Conservation (phyloP, 2,329 filamentous ascomycete species). For the Penicillium sp. region DNA sequence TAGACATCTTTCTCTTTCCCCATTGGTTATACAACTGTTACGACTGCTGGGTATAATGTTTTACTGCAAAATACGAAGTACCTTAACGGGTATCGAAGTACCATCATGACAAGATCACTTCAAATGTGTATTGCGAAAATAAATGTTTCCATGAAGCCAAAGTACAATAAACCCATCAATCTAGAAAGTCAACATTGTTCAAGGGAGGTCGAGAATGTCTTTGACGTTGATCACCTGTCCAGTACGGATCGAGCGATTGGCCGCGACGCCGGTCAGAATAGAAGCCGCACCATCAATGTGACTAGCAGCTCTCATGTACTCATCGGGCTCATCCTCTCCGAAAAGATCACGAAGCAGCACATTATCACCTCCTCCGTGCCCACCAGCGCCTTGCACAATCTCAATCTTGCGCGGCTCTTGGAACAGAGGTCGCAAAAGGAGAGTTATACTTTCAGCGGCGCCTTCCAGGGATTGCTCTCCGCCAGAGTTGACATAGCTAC, state of each 20-base stretch:
- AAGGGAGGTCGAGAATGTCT: conserved; percentile 34
- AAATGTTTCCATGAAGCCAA: not conserved
- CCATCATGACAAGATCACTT: no score
- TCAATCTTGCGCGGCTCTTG: conserved; percentile 57
- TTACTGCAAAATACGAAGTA: no score
- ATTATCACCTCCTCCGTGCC: conserved; percentile 60
- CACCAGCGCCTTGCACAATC: conserved; percentile 52
- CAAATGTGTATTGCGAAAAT: not conserved
- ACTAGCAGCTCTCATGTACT: conserved; percentile 55
- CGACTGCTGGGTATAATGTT: no score
- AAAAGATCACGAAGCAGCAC: conserved; percentile 59
- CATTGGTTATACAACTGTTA: no score
- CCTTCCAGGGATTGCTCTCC: conserved; percentile 52
- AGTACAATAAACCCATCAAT: not conserved
- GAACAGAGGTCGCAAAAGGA: conserved; percentile 53
- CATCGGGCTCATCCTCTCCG: conserved; percentile 46
- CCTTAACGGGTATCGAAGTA: no score
- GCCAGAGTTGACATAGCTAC: conserved; percentile 54
- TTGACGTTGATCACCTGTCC: conserved; percentile 58
- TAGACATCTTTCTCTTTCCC: not conserved
- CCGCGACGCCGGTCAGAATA: conserved; percentile 60
- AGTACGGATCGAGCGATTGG: conserved; percentile 57
- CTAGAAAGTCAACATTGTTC: not conserved
- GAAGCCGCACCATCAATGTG: conserved; percentile 60
- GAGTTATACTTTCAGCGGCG: conserved; percentile 24